A percentile compares a stretch with the other conserved stretches of the same genome.
phyloP scores from a whole-genome alignment of 768 basidiomycete genomes.

The Naganishia antarctica region DNA sequence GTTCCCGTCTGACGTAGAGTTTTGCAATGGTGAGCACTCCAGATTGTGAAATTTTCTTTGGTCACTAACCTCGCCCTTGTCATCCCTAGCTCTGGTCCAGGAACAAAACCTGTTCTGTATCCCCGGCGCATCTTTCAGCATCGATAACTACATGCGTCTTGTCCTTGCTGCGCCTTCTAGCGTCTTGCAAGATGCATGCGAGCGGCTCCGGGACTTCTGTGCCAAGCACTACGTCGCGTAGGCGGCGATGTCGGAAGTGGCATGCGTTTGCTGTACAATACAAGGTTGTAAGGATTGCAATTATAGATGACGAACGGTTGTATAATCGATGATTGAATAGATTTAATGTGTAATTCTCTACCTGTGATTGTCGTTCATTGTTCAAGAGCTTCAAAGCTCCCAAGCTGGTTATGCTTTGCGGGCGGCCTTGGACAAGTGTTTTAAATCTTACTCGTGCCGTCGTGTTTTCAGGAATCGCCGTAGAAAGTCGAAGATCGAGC shows the following conservation, averaged over 20 bases:
- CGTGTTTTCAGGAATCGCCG: too few species aligned
- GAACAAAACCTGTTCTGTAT: constrained; percentile 46
- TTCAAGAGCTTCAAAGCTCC: too few species aligned
- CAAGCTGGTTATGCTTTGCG: too few species aligned
- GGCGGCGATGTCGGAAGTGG: not conserved
- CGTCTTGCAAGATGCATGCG: constrained; percentile 42
- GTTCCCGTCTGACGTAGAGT: constrained; percentile 42
- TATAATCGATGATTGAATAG: too few species aligned
- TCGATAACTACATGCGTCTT: constrained; percentile 41
- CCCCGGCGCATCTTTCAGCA: constrained; percentile 43
- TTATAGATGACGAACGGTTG: not conserved
- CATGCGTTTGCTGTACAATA: not conserved
- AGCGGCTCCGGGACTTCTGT: constrained; percentile 40
- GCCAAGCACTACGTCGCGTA: constrained; percentile 29
- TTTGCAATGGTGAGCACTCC: constrained; percentile 31
- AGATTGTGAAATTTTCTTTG: not conserved
- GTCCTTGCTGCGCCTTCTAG: constrained; percentile 39
- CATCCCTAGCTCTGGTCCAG: constrained; percentile 33
- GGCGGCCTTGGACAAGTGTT: too few species aligned
- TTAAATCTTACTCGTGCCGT: too few species aligned
- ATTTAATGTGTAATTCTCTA: too few species aligned
- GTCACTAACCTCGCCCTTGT: not conserved
- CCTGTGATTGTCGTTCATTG: too few species aligned
- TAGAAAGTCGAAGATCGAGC: too few species aligned
- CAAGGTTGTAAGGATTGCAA: not conserved